A percentile compares a stretch with the other conserved stretches of the same genome.
phyloP scores from a whole-genome alignment of 2,329 filamentous ascomycete species.

The Grosmannia serpens region DNA sequence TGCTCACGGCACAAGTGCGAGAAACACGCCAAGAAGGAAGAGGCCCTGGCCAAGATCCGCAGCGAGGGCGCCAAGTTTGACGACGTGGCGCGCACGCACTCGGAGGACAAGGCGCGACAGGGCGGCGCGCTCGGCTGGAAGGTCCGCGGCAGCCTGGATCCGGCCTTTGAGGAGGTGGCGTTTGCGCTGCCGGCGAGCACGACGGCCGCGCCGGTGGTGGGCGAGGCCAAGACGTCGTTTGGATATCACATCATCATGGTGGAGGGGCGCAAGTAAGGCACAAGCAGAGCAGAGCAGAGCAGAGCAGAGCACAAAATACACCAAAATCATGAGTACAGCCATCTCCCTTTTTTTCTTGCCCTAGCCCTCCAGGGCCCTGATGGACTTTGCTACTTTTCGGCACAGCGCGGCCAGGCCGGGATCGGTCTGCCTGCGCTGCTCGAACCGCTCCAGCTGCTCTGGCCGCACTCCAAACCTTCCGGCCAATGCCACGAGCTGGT shows the following conservation, averaged over 20 bases:
- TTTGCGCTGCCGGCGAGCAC: constrained; percentile 58
- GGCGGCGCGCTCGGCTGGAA: constrained; percentile 66
- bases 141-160: constrained; percentile 52
- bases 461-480: background rate
- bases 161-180: constrained; percentile 61
- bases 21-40: constrained; percentile 68
- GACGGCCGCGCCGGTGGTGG: constrained; percentile 51
- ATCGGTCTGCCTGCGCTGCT: background rate
- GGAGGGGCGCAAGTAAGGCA: constrained; percentile 38
- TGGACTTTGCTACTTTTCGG: background rate
- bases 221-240: constrained; percentile 61
- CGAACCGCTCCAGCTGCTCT: background rate
- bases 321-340: too few species aligned
- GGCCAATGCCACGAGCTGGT: background rate
- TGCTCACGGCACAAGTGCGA: constrained; percentile 39
- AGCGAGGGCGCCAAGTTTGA: constrained; percentile 59
- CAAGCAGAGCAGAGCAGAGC: too few species aligned
- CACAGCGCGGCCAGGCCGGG: background rate
- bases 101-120: constrained; percentile 64
- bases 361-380: background rate
- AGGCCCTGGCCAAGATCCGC: constrained; percentile 57
- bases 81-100: constrained; percentile 59
- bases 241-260: constrained; percentile 79
- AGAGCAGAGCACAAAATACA: too few species aligned
- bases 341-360: too few species aligned